Evolutionary conservation across 176 grass and related monocot genomes (phyloP).

Genomic region (Typha latifolia): DNA sequence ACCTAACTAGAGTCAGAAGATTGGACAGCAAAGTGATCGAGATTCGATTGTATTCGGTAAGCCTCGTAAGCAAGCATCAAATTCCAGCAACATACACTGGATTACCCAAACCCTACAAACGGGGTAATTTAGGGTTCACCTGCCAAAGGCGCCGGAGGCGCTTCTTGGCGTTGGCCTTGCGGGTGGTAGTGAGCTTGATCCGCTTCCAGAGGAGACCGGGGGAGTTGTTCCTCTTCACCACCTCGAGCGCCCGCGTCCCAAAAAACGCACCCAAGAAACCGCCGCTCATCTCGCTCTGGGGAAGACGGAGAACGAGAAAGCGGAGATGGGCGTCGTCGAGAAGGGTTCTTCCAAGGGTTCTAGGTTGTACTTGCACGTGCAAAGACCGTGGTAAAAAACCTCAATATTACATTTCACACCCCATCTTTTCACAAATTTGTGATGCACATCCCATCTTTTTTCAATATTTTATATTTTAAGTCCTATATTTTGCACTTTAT

Average conservation of each 20-base stretch:
- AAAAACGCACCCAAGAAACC: constrained; percentile 53
- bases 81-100: background rate
- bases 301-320: no score
- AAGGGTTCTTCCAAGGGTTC: no score
- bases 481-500: no score
- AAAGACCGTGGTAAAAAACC: no score
- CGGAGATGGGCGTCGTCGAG: no score
- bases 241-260: constrained; percentile 69
- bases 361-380: no score
- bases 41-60: background rate
- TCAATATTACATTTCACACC: no score
- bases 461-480: no score
- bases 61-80: background rate
- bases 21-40: background rate
- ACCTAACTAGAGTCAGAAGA: background rate
- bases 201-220: constrained; percentile 76
- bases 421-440: no score
- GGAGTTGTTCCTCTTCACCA: constrained; percentile 63
- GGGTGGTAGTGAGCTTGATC: constrained; percentile 86
- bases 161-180: constrained; percentile 93
- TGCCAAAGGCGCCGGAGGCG: constrained; percentile 80
- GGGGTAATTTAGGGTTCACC: constrained; percentile 29
- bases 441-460: no score
- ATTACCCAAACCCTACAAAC: background rate
- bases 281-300: constrained; percentile 20